These are phyloP conservation scores for Mrakia blollopis DNA, from an alignment of 768 basidiomycete species.

Conservation along the genomic window DNA sequence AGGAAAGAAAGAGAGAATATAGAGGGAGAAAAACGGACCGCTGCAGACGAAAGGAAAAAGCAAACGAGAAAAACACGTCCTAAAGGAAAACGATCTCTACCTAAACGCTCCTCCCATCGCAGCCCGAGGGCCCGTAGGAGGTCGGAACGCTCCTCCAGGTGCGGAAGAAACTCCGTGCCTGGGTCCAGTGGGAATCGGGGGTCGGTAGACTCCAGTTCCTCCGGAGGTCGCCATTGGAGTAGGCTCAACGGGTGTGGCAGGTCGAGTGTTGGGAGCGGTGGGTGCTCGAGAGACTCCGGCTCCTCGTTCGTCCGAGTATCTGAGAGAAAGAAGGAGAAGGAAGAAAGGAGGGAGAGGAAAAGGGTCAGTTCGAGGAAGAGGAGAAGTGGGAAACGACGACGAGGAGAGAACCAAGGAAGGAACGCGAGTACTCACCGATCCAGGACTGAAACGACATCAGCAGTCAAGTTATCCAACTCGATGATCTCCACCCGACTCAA, in stretches of 20 bases:
- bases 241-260: constrained; percentile 9
- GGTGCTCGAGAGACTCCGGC: constrained; percentile 19
- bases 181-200: constrained; percentile 16
- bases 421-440: constrained; percentile 55
- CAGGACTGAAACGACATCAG: constrained; percentile 67
- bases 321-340: not conserved
- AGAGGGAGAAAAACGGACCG: no score
- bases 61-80: no score
- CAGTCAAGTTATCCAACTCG: constrained; percentile 69
- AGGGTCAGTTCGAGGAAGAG: not conserved
- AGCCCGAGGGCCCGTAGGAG: no score
- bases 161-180: not conserved
- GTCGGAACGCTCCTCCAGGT: no score
- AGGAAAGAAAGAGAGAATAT: no score
- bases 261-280: constrained; percentile 22
- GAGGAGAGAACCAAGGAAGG: not conserved
- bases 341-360: not conserved
- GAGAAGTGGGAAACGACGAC: not conserved
- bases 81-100: no score
- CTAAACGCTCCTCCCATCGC: no score
- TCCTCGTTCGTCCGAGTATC: constrained; percentile 24
- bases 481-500: constrained; percentile 64
- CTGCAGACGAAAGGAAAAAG: no score
- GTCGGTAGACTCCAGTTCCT: constrained; percentile 22
- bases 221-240: not conserved